phyloP scores from a whole-genome alignment of 345 rosid species.

The Syzygium oleosum region DNA sequence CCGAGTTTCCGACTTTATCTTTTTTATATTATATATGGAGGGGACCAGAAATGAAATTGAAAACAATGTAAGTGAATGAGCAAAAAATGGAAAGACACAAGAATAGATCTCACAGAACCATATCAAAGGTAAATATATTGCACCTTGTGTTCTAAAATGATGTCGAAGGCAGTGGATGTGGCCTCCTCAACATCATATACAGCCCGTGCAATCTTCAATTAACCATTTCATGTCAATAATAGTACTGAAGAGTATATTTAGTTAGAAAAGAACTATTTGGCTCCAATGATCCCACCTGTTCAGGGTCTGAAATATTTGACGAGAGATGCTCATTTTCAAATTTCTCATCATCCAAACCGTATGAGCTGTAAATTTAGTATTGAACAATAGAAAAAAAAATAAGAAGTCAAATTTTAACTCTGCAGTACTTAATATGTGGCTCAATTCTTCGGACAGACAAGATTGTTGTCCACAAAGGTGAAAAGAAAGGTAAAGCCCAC shows the following conservation, averaged over 20 bases:
- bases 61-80: conserved; percentile 35
- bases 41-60: conserved; percentile 53
- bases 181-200: conserved; percentile 92
- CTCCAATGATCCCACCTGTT: conserved; percentile 39
- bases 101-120: background rate
- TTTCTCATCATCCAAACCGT: conserved; percentile 70
- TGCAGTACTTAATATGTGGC: background rate
- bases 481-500: background rate
- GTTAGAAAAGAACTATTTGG: background rate
- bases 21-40: conserved; percentile 52
- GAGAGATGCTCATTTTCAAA: conserved; percentile 64
- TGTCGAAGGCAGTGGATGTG: conserved; percentile 69
- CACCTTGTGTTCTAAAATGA: conserved; percentile 73
- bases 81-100: background rate
- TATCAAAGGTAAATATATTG: background rate
- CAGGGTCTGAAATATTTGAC: conserved; percentile 65
- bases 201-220: conserved; percentile 68
- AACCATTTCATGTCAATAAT: background rate
- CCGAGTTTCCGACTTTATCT: conserved; percentile 71
- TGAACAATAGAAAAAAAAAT: background rate
- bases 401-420: background rate
- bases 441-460: background rate
- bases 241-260: background rate
- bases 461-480: background rate
- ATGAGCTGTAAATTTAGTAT: conserved; percentile 46